Percentiles rank a stretch among this genome's conserved stretches.
Evolutionary conservation across 306 rosid species (phyloP).

Genomic region (Castanea sativa): DNA sequence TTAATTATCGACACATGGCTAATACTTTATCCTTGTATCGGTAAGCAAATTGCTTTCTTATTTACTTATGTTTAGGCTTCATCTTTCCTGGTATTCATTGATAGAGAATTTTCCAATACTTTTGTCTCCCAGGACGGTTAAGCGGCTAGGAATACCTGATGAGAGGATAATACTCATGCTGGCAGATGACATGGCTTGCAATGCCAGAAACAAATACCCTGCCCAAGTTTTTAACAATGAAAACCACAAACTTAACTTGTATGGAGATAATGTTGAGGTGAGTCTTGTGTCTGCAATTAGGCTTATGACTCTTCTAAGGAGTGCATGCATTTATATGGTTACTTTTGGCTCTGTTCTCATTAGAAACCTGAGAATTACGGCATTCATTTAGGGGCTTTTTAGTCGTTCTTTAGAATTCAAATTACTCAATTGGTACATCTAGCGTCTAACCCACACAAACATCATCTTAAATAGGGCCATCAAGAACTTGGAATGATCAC

Average conservation of each 20-base stretch:
- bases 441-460: background rate
- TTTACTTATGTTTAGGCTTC: background rate
- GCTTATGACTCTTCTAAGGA: slow-evolving; percentile 4
- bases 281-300: slow-evolving; percentile 15
- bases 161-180: slow-evolving; percentile 97
- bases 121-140: slow-evolving; percentile 77
- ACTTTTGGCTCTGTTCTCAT: slow-evolving; percentile 5
- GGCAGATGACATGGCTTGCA: slow-evolving; percentile 99
- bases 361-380: background rate
- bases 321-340: background rate
- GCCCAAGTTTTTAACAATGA: slow-evolving; percentile 96
- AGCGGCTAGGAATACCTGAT: slow-evolving; percentile 95
- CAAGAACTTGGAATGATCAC: background rate
- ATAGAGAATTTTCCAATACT: slow-evolving; percentile 6
- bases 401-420: background rate
- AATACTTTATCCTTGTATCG: slow-evolving; percentile 87
- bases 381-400: background rate
- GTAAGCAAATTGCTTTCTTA: slow-evolving; percentile 27
- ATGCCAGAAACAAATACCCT: slow-evolving; percentile 93
- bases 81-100: background rate
- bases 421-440: background rate
- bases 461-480: background rate
- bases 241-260: slow-evolving; percentile 86
- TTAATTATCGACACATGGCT: slow-evolving; percentile 97
- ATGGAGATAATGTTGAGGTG: slow-evolving; percentile 99